phyloP scores from a whole-genome alignment of 2,329 filamentous ascomycete species.

The Leptographium wingfieldii region DNA sequence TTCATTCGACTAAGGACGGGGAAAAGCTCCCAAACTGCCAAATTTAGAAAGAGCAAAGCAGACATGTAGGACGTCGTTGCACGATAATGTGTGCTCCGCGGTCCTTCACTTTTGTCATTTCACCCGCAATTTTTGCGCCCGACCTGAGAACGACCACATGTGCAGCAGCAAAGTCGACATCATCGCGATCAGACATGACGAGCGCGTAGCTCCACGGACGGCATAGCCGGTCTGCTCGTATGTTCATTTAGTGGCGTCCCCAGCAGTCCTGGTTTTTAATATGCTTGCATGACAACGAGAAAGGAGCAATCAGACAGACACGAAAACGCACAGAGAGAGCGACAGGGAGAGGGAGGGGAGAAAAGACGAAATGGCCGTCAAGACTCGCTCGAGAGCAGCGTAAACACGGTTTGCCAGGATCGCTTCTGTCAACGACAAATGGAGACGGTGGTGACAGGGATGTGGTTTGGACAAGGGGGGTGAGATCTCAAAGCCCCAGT shows the following conservation, averaged over 20 bases:
- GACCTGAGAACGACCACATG: not conserved
- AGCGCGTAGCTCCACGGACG: not conserved
- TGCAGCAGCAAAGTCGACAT: not conserved
- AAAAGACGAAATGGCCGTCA: not conserved
- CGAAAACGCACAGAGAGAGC: not conserved
- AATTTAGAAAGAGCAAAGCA: not conserved
- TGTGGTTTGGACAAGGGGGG: conserved; percentile 4
- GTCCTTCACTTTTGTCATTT: too few species aligned
- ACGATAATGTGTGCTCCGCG: not conserved
- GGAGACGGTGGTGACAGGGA: conserved; percentile 4
- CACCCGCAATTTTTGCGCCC: not conserved
- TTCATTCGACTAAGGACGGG: not conserved
- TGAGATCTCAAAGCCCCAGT: not conserved
- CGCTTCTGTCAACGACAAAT: not conserved
- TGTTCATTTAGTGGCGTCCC: not conserved
- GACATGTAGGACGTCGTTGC: not conserved
- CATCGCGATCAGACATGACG: not conserved
- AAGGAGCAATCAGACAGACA: not conserved
- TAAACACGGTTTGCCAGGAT: not conserved
- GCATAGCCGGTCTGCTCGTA: not conserved
- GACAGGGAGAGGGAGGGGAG: not conserved
- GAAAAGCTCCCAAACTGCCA: not conserved
- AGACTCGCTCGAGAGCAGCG: not conserved
- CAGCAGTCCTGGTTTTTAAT: not conserved
- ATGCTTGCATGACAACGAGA: not conserved